phyloP scores from a whole-genome alignment of 2,329 filamentous ascomycete genomes.

The Pseudocercospora crystallina region DNA sequence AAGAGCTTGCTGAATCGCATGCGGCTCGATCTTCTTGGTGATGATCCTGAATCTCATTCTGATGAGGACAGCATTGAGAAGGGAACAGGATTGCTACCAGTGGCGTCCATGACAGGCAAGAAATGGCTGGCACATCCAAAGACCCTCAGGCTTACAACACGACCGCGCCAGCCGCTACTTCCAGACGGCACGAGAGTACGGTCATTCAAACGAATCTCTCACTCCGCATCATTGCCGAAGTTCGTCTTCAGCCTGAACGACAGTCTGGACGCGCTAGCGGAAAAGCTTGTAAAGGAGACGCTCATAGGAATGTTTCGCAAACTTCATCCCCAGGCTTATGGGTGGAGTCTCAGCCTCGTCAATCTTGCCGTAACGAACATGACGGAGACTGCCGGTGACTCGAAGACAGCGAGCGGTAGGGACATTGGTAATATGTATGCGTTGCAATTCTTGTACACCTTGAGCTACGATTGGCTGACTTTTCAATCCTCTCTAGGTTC shows the following conservation, averaged over 20 bases:
- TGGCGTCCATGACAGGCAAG: constrained; percentile 6
- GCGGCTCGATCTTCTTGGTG: constrained; percentile 66
- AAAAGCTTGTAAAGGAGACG: constrained; percentile 67
- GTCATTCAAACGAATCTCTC: constrained; percentile 69
- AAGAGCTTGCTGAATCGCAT: constrained; percentile 74
- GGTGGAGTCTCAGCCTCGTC: constrained; percentile 79
- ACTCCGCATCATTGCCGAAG: constrained; percentile 69
- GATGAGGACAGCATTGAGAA: constrained; percentile 10
- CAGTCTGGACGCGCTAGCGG: constrained; percentile 59
- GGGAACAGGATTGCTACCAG: background rate
- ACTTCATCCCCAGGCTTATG: constrained; percentile 66
- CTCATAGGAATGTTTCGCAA: constrained; percentile 72
- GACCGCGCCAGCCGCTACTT: constrained; percentile 58
- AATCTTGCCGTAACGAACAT: constrained; percentile 90
- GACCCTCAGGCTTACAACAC: constrained; percentile 77
- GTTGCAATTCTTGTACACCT: too few species aligned
- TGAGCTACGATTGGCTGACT: too few species aligned
- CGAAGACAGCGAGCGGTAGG: constrained; percentile 55
- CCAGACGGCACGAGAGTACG: constrained; percentile 56
- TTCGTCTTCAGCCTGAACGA: constrained; percentile 69
- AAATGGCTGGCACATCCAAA: constrained; percentile 79
- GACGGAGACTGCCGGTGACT: constrained; percentile 49
- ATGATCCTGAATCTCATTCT: constrained; percentile 34
- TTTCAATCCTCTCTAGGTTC: constrained; percentile 39
- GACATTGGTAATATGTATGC: constrained; percentile 76